phyloP scores from a whole-genome alignment of 2,329 filamentous ascomycete genomes.

The Cladophialophora carrionii region DNA sequence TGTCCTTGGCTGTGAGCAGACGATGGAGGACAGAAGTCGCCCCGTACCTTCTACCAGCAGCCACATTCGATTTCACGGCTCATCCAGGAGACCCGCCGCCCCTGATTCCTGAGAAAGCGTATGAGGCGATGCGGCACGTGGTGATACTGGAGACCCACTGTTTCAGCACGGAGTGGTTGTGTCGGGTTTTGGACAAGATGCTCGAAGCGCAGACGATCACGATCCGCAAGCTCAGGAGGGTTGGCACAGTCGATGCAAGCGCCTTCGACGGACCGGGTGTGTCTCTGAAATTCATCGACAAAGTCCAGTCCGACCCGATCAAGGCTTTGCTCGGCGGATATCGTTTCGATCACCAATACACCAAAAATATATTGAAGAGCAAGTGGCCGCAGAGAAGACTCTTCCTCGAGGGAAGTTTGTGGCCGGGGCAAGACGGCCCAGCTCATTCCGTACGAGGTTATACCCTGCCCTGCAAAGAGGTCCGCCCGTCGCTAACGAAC shows the following conservation, averaged over 20 bases:
- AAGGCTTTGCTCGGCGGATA: constrained; percentile 12
- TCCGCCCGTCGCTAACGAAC: background rate
- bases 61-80: constrained; percentile 16
- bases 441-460: constrained; percentile 8
- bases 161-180: constrained; percentile 20
- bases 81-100: constrained; percentile 11
- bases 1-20: constrained; percentile 16
- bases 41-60: constrained; percentile 12
- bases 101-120: background rate
- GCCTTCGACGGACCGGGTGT: constrained; percentile 7
- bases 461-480: background rate
- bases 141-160: constrained; percentile 15
- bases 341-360: constrained; percentile 18
- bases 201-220: constrained; percentile 1
- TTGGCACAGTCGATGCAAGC: background rate
- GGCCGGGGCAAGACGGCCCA: background rate
- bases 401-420: constrained; percentile 8
- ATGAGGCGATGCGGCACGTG: constrained; percentile 11
- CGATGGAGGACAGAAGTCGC: constrained; percentile 13
- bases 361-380: constrained; percentile 12
- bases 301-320: constrained; percentile 4
- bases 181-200: constrained; percentile 16
- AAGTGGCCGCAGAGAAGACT: constrained; percentile 1
- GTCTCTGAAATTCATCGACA: constrained; percentile 3
- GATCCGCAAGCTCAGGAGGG: constrained; percentile 10